phyloP scores from a whole-genome alignment of 345 rosid genomes.

The Gossypium raimondii region DNA sequence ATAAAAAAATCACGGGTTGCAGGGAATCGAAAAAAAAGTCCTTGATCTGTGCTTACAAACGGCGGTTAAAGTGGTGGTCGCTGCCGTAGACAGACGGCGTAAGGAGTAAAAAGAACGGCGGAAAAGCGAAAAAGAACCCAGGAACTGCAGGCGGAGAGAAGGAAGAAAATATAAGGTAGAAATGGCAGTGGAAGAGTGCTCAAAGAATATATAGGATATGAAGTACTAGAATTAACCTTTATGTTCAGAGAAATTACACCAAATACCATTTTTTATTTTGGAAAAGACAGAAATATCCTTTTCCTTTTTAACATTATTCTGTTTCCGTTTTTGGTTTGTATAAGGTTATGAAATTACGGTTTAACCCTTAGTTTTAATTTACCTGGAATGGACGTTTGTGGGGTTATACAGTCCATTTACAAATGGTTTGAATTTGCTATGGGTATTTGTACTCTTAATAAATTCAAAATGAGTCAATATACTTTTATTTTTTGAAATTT shows the following conservation, averaged over 20 bases:
- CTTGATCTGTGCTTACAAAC: too few species aligned
- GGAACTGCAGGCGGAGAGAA: not conserved
- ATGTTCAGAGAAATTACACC: not conserved
- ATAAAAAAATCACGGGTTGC: too few species aligned
- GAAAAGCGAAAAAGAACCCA: too few species aligned
- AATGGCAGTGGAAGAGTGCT: not conserved
- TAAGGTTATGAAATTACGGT: not conserved
- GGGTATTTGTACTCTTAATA: too few species aligned
- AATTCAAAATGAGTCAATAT: too few species aligned
- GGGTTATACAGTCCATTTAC: not conserved
- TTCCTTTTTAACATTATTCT: not conserved
- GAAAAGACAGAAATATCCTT: conserved; percentile 21
- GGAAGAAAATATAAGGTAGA: not conserved
- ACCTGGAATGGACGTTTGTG: too few species aligned
- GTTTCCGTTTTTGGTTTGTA: not conserved
- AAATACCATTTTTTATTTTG: not conserved
- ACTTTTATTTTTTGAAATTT: too few species aligned
- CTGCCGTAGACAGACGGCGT: too few species aligned
- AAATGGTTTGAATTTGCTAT: not conserved
- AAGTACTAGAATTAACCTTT: not conserved
- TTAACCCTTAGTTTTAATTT: not conserved
- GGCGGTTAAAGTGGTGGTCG: too few species aligned
- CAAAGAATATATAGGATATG: conserved; percentile 3
- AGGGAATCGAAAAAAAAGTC: too few species aligned
- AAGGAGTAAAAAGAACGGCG: too few species aligned